Evolutionary conservation across 2,329 filamentous ascomycete species (phyloP).

Genomic region (Fusarium concolor): DNA sequence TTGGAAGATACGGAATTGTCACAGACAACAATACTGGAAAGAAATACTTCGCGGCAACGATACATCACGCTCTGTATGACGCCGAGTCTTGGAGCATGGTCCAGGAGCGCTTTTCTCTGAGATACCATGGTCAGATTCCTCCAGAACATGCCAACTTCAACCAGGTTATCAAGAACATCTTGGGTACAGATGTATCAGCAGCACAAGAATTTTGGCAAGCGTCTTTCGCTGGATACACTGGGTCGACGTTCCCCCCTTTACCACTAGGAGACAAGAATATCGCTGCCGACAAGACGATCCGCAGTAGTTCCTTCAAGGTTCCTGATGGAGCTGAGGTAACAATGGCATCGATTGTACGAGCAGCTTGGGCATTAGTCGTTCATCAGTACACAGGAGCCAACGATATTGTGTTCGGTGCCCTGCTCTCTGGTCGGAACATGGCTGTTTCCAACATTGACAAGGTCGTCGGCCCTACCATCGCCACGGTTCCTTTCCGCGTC

Average conservation of each 20-base stretch:
- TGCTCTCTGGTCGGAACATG: not conserved
- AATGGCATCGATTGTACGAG: not conserved
- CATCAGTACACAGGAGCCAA: not conserved
- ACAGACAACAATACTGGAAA: not conserved
- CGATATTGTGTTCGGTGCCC: not conserved
- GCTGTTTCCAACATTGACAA: not conserved
- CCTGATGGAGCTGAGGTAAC: not conserved
- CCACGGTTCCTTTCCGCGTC: constrained; percentile 44
- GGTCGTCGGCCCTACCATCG: constrained; percentile 49
- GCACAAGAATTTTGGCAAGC: not conserved
- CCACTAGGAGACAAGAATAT: not conserved
- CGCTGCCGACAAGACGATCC: not conserved
- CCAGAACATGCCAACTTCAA: not conserved
- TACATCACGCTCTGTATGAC: constrained; percentile 7
- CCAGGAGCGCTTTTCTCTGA: not conserved
- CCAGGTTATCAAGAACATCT: not conserved
- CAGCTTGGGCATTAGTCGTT: not conserved
- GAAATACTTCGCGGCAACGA: not conserved
- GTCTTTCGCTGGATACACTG: not conserved
- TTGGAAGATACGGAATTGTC: not conserved
- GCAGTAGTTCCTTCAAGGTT: not conserved
- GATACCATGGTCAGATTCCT: not conserved
- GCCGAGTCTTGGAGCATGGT: not conserved
- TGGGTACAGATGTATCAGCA: not conserved
- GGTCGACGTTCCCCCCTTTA: not conserved